phyloP scores from a whole-genome alignment of 805 yeast genomes.

The Maudiozyma serrabonitensis region DNA sequence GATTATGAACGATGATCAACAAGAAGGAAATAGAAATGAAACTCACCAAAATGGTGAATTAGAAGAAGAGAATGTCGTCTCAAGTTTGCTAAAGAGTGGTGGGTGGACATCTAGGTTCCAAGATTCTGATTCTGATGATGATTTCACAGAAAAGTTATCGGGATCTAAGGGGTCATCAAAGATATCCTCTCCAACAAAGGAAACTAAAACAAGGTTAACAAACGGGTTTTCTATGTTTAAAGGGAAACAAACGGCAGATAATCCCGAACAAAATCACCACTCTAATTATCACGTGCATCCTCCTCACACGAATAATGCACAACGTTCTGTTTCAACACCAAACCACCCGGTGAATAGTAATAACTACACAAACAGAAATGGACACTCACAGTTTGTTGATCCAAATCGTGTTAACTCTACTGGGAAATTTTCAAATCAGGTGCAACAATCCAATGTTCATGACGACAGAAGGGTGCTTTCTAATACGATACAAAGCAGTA shows the following conservation, averaged over 20 bases:
- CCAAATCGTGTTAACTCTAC: neutral
- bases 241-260: constrained; percentile 4
- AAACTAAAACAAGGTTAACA: constrained; percentile 1
- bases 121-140: constrained; percentile 56
- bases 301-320: neutral
- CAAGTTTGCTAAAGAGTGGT: neutral
- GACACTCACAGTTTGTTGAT: neutral
- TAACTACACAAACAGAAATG: neutral
- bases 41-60: neutral
- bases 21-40: neutral
- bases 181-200: neutral
- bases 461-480: neutral
- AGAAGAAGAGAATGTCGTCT: neutral
- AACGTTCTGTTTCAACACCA: neutral
- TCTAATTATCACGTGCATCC: neutral
- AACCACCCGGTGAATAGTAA: neutral
- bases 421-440: neutral
- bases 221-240: constrained; percentile 16
- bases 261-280: neutral
- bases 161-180: neutral
- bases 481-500: neutral
- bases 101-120: constrained; percentile 40
- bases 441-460: neutral
- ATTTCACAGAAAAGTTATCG: constrained; percentile 13
- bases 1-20: neutral